Base-by-base conservation (phyloP, 2,329 filamentous ascomycete genomes). In the Verticillium albo-atrum region DNA sequence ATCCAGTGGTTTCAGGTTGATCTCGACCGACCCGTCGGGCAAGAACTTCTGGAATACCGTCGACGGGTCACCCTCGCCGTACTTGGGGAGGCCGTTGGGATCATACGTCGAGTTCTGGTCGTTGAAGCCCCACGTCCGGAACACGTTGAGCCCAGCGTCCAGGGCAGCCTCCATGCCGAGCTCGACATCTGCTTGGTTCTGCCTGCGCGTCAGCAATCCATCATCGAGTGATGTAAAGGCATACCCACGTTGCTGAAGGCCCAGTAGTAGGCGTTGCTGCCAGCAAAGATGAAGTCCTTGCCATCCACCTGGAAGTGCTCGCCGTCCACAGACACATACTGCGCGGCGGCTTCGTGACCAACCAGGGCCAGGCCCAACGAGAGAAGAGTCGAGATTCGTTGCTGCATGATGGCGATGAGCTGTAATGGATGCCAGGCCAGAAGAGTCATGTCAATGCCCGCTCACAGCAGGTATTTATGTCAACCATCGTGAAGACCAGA, bases 81-180 rank as follows among this genome's bases (percentile, higher is more conserved):
- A 84, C 61, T 80, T 69, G 1, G 82, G 82, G 4, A 84, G 68
- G 6, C 81, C 80, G 25, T 70, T 64, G 14, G 72, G 69, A 27
- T 72, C 65, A 59, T 76, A 79, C 0, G 81, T 83, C 26, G 70
- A 71, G 66, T 84, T 85, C 66, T 79, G 80, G 68, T 84, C 82
- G 64, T 84, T 82, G 74, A 83, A 84, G 17, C 80, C 81, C 82
- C 82, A 84, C 6, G 81, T 84, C 27, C 81, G 77, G 67, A 85
- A 78, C 3, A 84, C 81, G 52, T 75, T 81, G 25, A 83, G 68
- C 1, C 80, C 79, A 7, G 79, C 79, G 7, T 77, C 71, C 62
- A 77, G 77, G 51, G 76, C 79, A 23, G 77, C 79, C 5, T 64
- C 71, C 58, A 82, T 67, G 23, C 79, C 79, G 34, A 73, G 72